Evolutionary conservation across 768 basidiomycete genomes (phyloP).

Genomic region (Tricholoma flavovirens): DNA sequence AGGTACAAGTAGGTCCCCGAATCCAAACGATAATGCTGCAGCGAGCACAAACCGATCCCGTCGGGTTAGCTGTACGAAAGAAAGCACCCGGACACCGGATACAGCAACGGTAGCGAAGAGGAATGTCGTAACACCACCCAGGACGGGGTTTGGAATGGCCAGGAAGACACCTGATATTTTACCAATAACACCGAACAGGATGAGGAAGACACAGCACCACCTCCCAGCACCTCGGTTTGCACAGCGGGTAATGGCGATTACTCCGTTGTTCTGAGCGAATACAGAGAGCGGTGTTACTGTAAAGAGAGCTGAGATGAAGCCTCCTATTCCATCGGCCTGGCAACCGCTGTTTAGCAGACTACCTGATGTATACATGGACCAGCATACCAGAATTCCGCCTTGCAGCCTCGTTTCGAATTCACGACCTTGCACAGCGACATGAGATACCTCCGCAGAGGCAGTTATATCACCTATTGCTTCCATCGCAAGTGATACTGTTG

Average conservation of each 20-base stretch:
- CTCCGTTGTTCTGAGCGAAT: conserved; percentile 71
- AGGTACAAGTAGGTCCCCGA: conserved; percentile 66
- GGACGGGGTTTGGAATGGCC: conserved; percentile 75
- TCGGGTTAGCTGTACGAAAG: conserved; percentile 52
- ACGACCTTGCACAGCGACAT: conserved; percentile 62
- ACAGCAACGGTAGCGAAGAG: conserved; percentile 71
- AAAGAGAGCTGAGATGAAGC: conserved; percentile 73
- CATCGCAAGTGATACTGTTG: conserved; percentile 63
- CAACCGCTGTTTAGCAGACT: conserved; percentile 36
- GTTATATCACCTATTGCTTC: conserved; percentile 85
- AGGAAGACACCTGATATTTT: conserved; percentile 83
- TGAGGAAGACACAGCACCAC: conserved; percentile 75
- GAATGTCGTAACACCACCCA: conserved; percentile 86
- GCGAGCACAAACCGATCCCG: conserved; percentile 67
- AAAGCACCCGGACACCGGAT: conserved; percentile 67
- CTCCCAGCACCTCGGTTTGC: conserved; percentile 75
- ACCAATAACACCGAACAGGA: conserved; percentile 74
- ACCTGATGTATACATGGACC: conserved; percentile 26
- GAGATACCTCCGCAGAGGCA: conserved; percentile 77
- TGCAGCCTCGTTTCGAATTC: conserved; percentile 81
- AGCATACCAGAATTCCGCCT: conserved; percentile 65
- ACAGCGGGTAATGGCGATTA: conserved; percentile 80
- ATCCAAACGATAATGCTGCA: conserved; percentile 61
- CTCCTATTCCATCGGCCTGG: conserved; percentile 74
- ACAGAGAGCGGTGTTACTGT: conserved; percentile 77